Evolutionary conservation across 805 yeast genomes (phyloP), one percentile per base, ranked within the genome.

Genomic region (Zygosaccharomyces pseudorouxii): DNA sequence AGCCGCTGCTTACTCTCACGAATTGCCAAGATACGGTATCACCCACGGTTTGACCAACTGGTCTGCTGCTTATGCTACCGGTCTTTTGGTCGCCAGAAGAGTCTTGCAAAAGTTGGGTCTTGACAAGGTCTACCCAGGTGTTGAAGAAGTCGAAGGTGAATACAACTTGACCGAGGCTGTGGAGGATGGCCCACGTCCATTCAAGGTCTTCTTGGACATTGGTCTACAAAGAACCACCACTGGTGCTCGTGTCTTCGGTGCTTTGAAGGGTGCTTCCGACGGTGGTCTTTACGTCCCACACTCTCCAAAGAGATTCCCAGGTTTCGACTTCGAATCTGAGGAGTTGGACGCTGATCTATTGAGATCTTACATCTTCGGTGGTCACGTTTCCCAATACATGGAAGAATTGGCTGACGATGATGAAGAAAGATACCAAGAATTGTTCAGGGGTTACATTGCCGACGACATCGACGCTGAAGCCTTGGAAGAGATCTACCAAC

Each of bases 161-260:
- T 93, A 78, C 79, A 87, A 86, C 76, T 84, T 93, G 72, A 89
- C 97, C 69, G 96, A 93, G 83, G 98, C 98, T 63, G 97, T 89
- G 65, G 99, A 93, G 82, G 99, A 89, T 64, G 97, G 82, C 65
- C 99, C 98, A 80, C 86, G 98, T 77, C 99, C 99, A 74, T 93
- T 93, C 96, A 93, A 93, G 86, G 97, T 90, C 65, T 93, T 82
- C 89, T 83, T 93, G 72, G 99, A 93, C 75, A 90, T 93, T 71
- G 99, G 99, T 88, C 81, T 93, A 75, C 95, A 89, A 79, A 90
- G 99, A 86, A 89, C 99, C 79, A 93, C 99, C 80, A 90, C 98
- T 70, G 99, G 99, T 89, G 97, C 98, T 73, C 88, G 96, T 79
- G 82, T 93, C 75, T 93, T 93, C 71, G 99, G 98, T 88, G 97